Evolutionary conservation across 2,329 filamentous ascomycete species (phyloP).

Genomic region (Aspergillus uvarum): DNA sequence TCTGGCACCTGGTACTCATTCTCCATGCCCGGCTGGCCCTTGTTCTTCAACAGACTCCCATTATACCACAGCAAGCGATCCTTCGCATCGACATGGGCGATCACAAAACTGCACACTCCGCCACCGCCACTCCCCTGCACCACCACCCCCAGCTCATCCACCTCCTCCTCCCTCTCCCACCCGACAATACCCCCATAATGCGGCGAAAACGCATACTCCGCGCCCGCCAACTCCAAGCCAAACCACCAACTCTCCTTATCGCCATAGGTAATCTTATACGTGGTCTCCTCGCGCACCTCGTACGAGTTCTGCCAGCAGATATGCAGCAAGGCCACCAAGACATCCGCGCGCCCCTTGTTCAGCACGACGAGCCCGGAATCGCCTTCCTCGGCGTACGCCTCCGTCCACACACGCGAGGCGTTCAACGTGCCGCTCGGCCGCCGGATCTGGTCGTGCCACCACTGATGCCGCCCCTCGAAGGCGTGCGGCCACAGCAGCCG

Average conservation of each 20-base stretch:
- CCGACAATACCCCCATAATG: conserved; percentile 14
- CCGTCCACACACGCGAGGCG: conserved; percentile 5
- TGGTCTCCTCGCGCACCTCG: conserved; percentile 8
- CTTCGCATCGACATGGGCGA: conserved; percentile 11
- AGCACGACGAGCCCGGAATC: conserved; percentile 11
- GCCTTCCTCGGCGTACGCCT: conserved; percentile 11
- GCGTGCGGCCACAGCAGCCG: conserved; percentile 5
- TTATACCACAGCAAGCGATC: conserved; percentile 13
- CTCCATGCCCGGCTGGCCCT: background rate
- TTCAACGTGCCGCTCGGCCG: conserved; percentile 3
- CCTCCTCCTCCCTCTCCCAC: background rate
- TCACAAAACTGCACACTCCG: conserved; percentile 13
- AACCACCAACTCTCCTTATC: conserved; percentile 16
- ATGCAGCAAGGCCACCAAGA: conserved; percentile 1
- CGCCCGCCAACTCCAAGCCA: conserved; percentile 10
- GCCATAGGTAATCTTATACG: conserved; percentile 7
- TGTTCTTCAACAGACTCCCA: conserved; percentile 13
- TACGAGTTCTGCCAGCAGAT: conserved; percentile 15
- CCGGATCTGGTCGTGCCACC: conserved; percentile 4
- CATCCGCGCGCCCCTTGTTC: conserved; percentile 5
- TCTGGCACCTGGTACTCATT: conserved; percentile 2
- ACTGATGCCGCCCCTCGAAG: conserved; percentile 2
- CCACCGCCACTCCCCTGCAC: background rate
- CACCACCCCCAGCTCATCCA: background rate
- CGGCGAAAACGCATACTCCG: conserved; percentile 6